Evolutionary conservation across 768 basidiomycete species (phyloP).

Genomic region (Auricularia sp.): DNA sequence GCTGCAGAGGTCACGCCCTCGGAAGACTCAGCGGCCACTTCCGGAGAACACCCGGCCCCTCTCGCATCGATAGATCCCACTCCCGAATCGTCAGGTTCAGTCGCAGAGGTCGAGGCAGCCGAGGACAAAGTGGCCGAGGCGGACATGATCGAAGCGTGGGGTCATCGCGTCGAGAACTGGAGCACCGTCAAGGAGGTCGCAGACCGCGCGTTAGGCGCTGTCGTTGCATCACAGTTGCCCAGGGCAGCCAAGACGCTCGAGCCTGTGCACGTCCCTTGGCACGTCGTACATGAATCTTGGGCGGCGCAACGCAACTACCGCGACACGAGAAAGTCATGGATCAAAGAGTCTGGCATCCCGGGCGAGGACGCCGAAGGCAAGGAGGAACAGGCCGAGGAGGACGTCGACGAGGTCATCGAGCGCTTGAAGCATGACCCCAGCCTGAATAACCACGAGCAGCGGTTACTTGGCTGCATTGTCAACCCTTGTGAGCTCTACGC

Average conservation of each 20-base stretch:
- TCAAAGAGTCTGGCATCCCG: slow-evolving; percentile 35
- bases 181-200: slow-evolving; percentile 59
- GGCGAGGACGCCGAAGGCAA: slow-evolving; percentile 25
- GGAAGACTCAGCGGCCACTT: not conserved
- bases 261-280: slow-evolving; percentile 56
- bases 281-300: slow-evolving; percentile 60
- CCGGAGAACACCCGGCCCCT: not conserved
- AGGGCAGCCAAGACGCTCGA: slow-evolving; percentile 23
- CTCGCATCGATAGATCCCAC: not conserved
- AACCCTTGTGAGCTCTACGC: slow-evolving; percentile 47
- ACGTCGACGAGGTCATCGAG: slow-evolving; percentile 65
- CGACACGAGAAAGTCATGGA: slow-evolving; percentile 49
- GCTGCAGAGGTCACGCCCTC: not conserved
- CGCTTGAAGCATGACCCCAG: slow-evolving; percentile 63
- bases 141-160: slow-evolving; percentile 56
- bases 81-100: not conserved
- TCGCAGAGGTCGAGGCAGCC: not conserved
- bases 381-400: slow-evolving; percentile 31
- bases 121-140: slow-evolving; percentile 9
- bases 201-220: slow-evolving; percentile 64
- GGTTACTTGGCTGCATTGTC: slow-evolving; percentile 77
- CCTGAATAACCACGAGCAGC: slow-evolving; percentile 72
- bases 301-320: slow-evolving; percentile 38
- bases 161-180: slow-evolving; percentile 59
- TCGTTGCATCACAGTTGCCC: slow-evolving; percentile 26